Conservation (phyloP, 2,329 filamentous ascomycete species). For the Aspergillus versicolor region DNA sequence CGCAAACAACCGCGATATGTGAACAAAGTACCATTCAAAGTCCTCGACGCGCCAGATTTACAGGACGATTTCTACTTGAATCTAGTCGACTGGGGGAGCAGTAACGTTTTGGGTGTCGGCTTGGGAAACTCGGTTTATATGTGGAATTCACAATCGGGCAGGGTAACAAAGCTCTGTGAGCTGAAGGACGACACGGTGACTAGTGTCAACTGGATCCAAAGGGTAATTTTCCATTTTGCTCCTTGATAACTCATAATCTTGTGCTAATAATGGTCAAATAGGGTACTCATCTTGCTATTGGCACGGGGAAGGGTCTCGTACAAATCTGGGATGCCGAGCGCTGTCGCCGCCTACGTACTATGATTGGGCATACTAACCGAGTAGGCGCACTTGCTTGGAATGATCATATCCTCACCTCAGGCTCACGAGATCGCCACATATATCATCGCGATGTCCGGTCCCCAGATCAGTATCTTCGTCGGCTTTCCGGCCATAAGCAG, state of each 20-base stretch:
- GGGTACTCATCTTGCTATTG: conserved; percentile 92
- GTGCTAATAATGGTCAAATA: conserved; percentile 28
- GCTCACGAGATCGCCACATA: conserved; percentile 88
- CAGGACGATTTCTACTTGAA: conserved; percentile 98
- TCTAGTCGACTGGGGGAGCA: conserved; percentile 94
- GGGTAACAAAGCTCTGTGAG: conserved; percentile 91
- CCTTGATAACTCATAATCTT: neutral
- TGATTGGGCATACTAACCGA: conserved; percentile 92
- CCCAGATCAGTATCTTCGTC: conserved; percentile 84
- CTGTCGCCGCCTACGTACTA: conserved; percentile 80
- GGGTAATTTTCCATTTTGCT: conserved; percentile 46
- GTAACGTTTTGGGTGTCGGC: conserved; percentile 89
- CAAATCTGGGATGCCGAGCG: conserved; percentile 97
- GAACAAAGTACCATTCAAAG: conserved; percentile 96
- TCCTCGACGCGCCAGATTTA: conserved; percentile 91
- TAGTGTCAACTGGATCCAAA: conserved; percentile 97
- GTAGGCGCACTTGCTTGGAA: conserved; percentile 98
- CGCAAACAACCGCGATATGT: conserved; percentile 85
- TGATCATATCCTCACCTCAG: conserved; percentile 93
- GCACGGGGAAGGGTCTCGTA: conserved; percentile 89
- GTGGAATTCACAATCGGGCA: conserved; percentile 91
- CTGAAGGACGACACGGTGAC: conserved; percentile 91
- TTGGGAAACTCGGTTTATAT: conserved; percentile 93
- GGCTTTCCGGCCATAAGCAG: conserved; percentile 92
- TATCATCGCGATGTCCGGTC: conserved; percentile 94